phyloP scores from a whole-genome alignment of 2,329 filamentous ascomycete genomes.

The Fusarium proliferatum region DNA sequence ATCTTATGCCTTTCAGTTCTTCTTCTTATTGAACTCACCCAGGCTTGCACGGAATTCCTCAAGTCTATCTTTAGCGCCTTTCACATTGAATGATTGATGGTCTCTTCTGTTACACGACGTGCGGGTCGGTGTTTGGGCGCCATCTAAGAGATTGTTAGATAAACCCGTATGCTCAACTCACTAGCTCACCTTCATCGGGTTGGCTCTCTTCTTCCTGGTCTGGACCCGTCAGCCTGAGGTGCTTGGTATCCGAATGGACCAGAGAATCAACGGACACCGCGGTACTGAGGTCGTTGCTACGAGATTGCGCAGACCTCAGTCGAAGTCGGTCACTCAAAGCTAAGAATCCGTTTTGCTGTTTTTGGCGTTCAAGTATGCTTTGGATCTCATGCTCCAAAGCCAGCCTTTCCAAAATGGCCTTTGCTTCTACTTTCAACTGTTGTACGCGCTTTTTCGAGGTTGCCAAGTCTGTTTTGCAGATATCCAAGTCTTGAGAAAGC shows the following conservation, averaged over 20 bases:
- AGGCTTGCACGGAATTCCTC: rapidly evolving
- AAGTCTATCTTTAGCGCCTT: rapidly evolving
- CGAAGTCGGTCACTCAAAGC: background rate
- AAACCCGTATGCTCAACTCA: rapidly evolving
- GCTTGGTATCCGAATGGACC: background rate
- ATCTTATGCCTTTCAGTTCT: rapidly evolving
- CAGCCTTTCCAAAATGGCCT: background rate
- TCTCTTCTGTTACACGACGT: background rate
- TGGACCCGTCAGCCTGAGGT: too few relatives aligned
- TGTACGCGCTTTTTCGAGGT: background rate
- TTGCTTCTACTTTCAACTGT: background rate
- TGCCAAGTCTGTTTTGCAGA: background rate
- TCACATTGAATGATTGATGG: rapidly evolving
- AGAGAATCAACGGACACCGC: rapidly evolving
- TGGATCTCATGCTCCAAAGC: rapidly evolving
- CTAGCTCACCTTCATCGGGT: background rate
- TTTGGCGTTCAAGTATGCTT: background rate
- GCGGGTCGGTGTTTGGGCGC: rapidly evolving
- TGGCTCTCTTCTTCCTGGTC: too few relatives aligned
- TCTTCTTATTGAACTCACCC: background rate
- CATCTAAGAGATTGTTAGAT: background rate
- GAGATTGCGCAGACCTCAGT: background rate
- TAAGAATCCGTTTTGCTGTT: background rate
- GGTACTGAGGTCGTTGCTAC: rapidly evolving
- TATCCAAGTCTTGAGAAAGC: background rate